These are phyloP conservation scores for Camelina laxa DNA, from an alignment of 345 rosid species.

Conservation along the genomic window DNA sequence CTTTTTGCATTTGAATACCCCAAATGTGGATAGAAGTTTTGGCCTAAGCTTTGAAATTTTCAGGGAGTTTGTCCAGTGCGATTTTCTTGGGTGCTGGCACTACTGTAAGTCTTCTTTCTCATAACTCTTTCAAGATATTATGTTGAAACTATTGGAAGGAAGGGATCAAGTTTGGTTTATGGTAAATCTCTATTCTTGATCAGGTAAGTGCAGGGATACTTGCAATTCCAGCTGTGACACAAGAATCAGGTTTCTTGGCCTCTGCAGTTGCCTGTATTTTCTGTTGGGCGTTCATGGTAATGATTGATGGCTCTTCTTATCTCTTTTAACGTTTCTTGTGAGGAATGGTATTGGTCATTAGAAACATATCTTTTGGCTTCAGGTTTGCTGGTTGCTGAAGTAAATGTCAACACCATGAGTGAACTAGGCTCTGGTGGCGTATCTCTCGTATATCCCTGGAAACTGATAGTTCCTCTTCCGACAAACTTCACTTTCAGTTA, in stretches of 20 bases:
- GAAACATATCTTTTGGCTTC: slow-evolving; percentile 24
- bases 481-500: neutral
- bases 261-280: slow-evolving; percentile 75
- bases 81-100: slow-evolving; percentile 88
- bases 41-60: slow-evolving; percentile 5
- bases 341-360: neutral
- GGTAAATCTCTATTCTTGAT: slow-evolving; percentile 6
- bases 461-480: neutral
- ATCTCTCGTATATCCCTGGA: slow-evolving; percentile 60
- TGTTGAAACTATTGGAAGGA: slow-evolving; percentile 4
- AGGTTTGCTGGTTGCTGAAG: slow-evolving; percentile 94
- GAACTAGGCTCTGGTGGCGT: slow-evolving; percentile 96
- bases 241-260: slow-evolving; percentile 84
- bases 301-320: slow-evolving; percentile 3
- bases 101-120: slow-evolving; percentile 52
- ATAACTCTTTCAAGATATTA: neutral
- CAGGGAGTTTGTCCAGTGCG: slow-evolving; percentile 88
- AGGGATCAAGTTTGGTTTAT: neutral
- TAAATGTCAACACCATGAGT: slow-evolving; percentile 86
- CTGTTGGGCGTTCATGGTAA: slow-evolving; percentile 89
- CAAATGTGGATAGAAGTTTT: neutral
- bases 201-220: slow-evolving; percentile 96
- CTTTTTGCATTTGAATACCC: neutral
- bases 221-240: slow-evolving; percentile 93
- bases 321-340: neutral